Evolutionary conservation across 2,329 filamentous ascomycete genomes (phyloP).

Genomic region (Tolypocladium sp.): DNA sequence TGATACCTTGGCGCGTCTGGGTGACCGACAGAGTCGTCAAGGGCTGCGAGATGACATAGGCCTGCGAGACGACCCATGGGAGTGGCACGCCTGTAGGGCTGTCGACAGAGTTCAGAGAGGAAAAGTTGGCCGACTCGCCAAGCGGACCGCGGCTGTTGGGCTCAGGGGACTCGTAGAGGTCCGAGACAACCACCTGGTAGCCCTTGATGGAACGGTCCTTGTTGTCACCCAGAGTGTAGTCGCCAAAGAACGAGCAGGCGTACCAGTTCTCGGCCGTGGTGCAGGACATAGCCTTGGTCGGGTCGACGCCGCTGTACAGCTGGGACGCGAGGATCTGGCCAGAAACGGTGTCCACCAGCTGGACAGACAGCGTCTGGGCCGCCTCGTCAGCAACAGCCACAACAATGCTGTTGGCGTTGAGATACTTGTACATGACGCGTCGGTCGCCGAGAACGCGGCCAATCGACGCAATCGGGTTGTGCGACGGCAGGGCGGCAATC

Average conservation of each 20-base stretch:
- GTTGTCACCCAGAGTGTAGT: slow-evolving; percentile 48
- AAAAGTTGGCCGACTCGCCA: slow-evolving; percentile 61
- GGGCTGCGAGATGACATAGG: slow-evolving; percentile 72
- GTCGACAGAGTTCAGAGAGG: slow-evolving; percentile 60
- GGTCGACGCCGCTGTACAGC: slow-evolving; percentile 65
- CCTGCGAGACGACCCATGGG: slow-evolving; percentile 70
- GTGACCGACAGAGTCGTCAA: slow-evolving; percentile 75
- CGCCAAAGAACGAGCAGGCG: slow-evolving; percentile 67
- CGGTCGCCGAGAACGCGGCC: slow-evolving; percentile 87
- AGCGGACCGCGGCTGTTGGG: slow-evolving; percentile 80
- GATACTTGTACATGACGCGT: slow-evolving; percentile 93
- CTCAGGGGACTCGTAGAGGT: slow-evolving; percentile 80
- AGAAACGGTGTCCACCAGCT: slow-evolving; percentile 78
- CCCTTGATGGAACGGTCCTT: slow-evolving; percentile 58
- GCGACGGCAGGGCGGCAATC: slow-evolving; percentile 58
- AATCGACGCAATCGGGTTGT: slow-evolving; percentile 89
- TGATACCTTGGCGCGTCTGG: slow-evolving; percentile 86
- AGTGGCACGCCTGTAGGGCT: slow-evolving; percentile 45
- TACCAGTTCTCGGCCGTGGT: slow-evolving; percentile 93
- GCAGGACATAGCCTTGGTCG: slow-evolving; percentile 63
- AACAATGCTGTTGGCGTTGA: slow-evolving; percentile 79
- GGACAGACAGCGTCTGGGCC: slow-evolving; percentile 55
- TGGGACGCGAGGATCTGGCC: slow-evolving; percentile 69
- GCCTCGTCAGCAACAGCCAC: slow-evolving; percentile 59
- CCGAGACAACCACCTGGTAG: slow-evolving; percentile 76